phyloP scores from a whole-genome alignment of 257 asterid species.

The Lycium barbarum region DNA sequence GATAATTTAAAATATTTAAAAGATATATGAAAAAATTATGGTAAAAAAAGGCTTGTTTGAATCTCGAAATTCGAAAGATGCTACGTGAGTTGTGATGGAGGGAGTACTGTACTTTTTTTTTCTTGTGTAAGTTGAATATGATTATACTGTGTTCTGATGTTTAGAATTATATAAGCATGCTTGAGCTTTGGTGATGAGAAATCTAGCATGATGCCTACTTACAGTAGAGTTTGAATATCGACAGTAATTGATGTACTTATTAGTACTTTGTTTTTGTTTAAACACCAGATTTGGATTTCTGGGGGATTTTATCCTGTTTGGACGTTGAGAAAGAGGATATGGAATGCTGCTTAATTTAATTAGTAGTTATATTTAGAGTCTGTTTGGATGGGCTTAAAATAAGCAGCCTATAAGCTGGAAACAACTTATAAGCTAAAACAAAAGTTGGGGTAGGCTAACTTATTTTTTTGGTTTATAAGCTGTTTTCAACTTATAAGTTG shows the following conservation, averaged over 20 bases:
- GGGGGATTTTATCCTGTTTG: neutral
- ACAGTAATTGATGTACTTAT: too few relatives aligned
- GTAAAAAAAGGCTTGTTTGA: too few relatives aligned
- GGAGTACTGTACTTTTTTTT: neutral
- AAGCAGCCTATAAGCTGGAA: too few relatives aligned
- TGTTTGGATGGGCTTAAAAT: too few relatives aligned
- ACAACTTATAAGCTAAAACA: too few relatives aligned
- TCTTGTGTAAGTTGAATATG: neutral
- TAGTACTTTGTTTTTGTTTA: neutral
- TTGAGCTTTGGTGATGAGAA: neutral
- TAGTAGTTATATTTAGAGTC: neutral
- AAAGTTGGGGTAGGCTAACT: too few relatives aligned
- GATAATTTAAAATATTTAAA: too few relatives aligned
- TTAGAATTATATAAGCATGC: neutral
- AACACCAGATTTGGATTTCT: neutral
- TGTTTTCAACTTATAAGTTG: too few relatives aligned
- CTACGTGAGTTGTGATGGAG: too few relatives aligned
- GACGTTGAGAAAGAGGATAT: neutral
- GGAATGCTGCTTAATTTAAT: neutral
- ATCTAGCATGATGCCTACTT: neutral
- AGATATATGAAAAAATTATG: too few relatives aligned
- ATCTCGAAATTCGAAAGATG: too few relatives aligned
- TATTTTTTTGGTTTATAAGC: too few relatives aligned
- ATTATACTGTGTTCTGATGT: neutral
- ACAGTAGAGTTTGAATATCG: neutral